Evolutionary conservation across 371 early-diverging fungal species (phyloP).

Genomic region (Capillidium rhysosporum): DNA sequence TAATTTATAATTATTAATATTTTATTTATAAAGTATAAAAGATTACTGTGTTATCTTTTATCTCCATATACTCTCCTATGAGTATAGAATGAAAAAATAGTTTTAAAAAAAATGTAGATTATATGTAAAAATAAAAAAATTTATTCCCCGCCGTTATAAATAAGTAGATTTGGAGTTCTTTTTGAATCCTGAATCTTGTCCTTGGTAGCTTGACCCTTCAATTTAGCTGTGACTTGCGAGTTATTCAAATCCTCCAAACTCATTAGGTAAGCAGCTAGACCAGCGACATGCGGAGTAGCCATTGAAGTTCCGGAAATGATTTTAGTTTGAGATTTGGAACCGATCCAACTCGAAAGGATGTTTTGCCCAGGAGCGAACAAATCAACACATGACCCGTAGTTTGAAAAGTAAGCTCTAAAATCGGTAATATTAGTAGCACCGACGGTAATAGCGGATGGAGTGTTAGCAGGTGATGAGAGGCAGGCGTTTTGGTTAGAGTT

Average conservation of each 20-base stretch:
- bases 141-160: background rate
- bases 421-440: conserved; percentile 64
- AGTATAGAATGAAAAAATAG: no score
- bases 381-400: conserved; percentile 61
- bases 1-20: no score
- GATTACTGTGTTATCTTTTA: no score
- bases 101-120: no score
- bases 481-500: conserved; percentile 61
- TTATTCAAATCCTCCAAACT: background rate
- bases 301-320: conserved; percentile 32
- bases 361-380: conserved; percentile 39
- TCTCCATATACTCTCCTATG: no score
- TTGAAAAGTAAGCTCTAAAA: conserved; percentile 46
- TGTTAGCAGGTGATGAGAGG: conserved; percentile 62
- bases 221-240: background rate
- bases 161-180: background rate
- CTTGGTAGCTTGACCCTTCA: background rate
- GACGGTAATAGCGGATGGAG: conserved; percentile 63
- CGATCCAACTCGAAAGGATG: background rate
- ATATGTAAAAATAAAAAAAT: no score
- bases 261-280: conserved; percentile 31
- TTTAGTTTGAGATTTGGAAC: conserved; percentile 4
- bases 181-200: background rate
- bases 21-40: no score
- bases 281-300: conserved; percentile 66